Evolutionary conservation across 306 rosid genomes (phyloP).

Genomic region (Trifolium pratense): DNA sequence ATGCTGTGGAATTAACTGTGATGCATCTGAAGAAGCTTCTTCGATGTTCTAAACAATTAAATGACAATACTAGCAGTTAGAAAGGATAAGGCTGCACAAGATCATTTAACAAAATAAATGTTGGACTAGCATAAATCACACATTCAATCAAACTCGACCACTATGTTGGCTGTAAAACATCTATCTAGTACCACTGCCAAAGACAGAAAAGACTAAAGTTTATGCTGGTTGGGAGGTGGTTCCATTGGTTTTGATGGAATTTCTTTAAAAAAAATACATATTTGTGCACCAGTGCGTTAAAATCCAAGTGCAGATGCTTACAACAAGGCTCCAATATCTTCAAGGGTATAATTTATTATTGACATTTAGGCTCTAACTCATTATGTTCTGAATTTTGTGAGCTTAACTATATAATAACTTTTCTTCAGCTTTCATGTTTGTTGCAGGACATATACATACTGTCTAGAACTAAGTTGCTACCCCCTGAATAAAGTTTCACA

Average conservation of each 20-base stretch:
- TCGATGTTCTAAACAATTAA: constrained; percentile 73
- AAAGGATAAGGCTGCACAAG: constrained; percentile 19
- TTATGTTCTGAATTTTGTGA: constrained; percentile 21
- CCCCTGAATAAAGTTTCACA: constrained; percentile 20
- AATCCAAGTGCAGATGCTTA: constrained; percentile 10
- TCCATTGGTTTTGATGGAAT: constrained; percentile 11
- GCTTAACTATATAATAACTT: constrained; percentile 11
- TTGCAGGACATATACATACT: constrained; percentile 1
- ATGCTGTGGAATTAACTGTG: constrained; percentile 88
- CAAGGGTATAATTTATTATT: constrained; percentile 13
- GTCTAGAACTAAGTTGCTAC: constrained; percentile 19
- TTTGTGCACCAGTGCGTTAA: constrained; percentile 3
- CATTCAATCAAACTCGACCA: constrained; percentile 32
- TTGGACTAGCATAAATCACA: constrained; percentile 27
- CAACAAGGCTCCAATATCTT: not conserved
- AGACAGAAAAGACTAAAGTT: constrained; percentile 21
- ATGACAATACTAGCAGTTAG: constrained; percentile 38
- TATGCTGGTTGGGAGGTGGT: constrained; percentile 13
- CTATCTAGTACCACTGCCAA: not conserved
- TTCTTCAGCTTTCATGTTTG: not conserved
- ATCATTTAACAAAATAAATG: constrained; percentile 36
- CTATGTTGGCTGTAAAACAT: constrained; percentile 20
- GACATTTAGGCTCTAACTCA: constrained; percentile 3
- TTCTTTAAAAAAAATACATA: constrained; percentile 1
- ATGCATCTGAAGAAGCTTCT: constrained; percentile 83